These are phyloP conservation scores for Cucumis melo DNA, from an alignment of 306 rosid species.

Conservation along the genomic window DNA sequence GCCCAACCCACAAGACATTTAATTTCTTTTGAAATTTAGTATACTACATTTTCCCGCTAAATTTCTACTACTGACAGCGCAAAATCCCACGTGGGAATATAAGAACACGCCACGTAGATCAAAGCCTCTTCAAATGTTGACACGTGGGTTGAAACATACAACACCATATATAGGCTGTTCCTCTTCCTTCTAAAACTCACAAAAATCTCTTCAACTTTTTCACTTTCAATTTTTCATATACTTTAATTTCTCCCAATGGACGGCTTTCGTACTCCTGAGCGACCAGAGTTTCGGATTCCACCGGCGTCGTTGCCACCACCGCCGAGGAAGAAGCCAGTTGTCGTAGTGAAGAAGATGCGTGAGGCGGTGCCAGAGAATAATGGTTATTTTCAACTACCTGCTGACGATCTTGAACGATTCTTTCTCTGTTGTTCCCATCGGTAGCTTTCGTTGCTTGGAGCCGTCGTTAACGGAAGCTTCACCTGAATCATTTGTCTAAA, in stretches of 20 bases:
- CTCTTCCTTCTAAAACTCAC: not conserved
- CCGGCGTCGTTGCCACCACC: slow-evolving; percentile 33
- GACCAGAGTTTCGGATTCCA: slow-evolving; percentile 35
- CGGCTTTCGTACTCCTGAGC: slow-evolving; percentile 44
- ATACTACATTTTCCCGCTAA: not conserved
- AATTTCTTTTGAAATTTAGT: not conserved
- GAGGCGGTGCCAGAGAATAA: slow-evolving; percentile 17
- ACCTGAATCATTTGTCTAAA: too few relatives aligned
- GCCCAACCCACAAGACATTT: not conserved
- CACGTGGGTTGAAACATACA: not conserved
- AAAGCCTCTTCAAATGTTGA: not conserved
- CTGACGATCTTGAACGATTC: slow-evolving; percentile 33
- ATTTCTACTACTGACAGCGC: not conserved
- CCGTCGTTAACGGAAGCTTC: not conserved
- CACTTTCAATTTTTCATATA: not conserved
- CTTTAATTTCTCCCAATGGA: not conserved
- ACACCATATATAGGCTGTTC: not conserved
- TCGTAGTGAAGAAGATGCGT: slow-evolving; percentile 10
- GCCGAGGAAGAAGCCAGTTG: slow-evolving; percentile 44
- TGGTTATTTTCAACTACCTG: slow-evolving; percentile 46
- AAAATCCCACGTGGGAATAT: not conserved
- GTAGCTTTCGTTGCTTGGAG: not conserved
- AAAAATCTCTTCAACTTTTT: not conserved
- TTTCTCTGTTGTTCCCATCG: slow-evolving; percentile 10
- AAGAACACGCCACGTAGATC: not conserved